Base-by-base conservation (phyloP, 768 basidiomycete genomes). In the Podaxis sp. region DNA sequence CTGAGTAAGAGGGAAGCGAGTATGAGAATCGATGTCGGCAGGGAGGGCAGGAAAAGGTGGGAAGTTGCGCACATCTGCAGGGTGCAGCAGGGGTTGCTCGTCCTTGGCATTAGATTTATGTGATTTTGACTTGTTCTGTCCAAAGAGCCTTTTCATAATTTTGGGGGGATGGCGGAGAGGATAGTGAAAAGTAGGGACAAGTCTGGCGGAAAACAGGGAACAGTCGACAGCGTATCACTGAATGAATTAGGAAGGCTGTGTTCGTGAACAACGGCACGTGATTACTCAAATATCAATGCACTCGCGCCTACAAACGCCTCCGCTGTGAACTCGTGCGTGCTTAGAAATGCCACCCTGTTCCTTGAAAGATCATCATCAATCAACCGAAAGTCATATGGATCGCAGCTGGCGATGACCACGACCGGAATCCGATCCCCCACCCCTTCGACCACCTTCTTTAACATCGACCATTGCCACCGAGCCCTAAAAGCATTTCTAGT, bases 121-220 rank as follows among this genome's bases (percentile, higher is more conserved):
- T 51, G 62, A 63, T 71, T 75, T 74, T 63, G 68, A 69, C 68
- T 84, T 87, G 70, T 78, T 80, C 58, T 81, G 76, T 26, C 77
- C 76, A 63, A 89, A 88, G 48, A 89, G 73, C 75, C 82, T 87
- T 77, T 83, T 87, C 86, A 87, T 88, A 55, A 64, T 69, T 39
- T 46, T 2, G 38, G 53, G 42, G 42, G 36, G 2, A 52, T 19
- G 13, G 39, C 15, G 17, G 54, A 33, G 7, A 19, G n/a, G n/a
- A 22, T 46, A n/a, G 44, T 15, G 39, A 36, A 44, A 44, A 51
- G 51, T 19, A 52, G 38, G 30, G 36, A 56, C 52, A n/a, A 42
- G 19, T 39, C 26, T 40, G 40, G 36, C 19, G 22, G 49, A 24
- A 15, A 60, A 12, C 30, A 3, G 42, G 5, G 19, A 44, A 44